phyloP scores from a whole-genome alignment of 2,329 filamentous ascomycete species.

The Blastomyces silverae region DNA sequence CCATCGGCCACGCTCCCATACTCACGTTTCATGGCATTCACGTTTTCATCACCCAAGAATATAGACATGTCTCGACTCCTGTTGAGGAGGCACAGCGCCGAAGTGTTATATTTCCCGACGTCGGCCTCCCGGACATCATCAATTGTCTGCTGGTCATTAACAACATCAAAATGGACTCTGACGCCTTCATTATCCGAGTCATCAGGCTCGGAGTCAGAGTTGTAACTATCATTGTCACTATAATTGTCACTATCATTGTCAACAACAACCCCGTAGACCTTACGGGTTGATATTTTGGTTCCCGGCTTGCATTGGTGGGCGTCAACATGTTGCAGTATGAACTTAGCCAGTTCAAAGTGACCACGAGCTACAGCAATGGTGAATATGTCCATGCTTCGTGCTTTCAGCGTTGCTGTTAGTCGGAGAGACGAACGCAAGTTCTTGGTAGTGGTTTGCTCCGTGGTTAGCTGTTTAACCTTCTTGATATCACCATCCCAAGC shows the following conservation, averaged over 20 bases:
- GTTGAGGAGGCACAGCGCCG: conserved; percentile 3
- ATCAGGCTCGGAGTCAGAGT: conserved; percentile 9
- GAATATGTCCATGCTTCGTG: conserved; percentile 53
- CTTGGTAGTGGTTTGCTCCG: conserved; percentile 38
- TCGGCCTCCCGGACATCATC: conserved; percentile 66
- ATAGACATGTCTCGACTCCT: not conserved
- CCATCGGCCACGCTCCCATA: not conserved
- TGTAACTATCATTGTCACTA: conserved; percentile 4
- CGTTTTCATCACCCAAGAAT: not conserved
- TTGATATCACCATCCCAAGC: conserved; percentile 60
- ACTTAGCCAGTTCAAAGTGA: conserved; percentile 56
- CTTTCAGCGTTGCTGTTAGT: conserved; percentile 53
- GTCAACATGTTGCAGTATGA: conserved; percentile 62
- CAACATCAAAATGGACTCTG: conserved; percentile 44
- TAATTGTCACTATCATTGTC: conserved; percentile 6
- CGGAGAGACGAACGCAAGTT: conserved; percentile 53
- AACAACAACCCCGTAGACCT: conserved; percentile 27
- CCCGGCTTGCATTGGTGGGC: conserved; percentile 57
- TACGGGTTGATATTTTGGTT: conserved; percentile 44
- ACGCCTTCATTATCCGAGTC: conserved; percentile 25
- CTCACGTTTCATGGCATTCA: not conserved
- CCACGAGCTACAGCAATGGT: conserved; percentile 61
- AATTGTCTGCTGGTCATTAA: conserved; percentile 65
- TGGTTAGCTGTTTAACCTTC: conserved; percentile 44
- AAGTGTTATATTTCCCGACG: conserved; percentile 31